Conservation (phyloP, 2,329 filamentous ascomycete genomes). For the Chaetomium olivaceum region DNA sequence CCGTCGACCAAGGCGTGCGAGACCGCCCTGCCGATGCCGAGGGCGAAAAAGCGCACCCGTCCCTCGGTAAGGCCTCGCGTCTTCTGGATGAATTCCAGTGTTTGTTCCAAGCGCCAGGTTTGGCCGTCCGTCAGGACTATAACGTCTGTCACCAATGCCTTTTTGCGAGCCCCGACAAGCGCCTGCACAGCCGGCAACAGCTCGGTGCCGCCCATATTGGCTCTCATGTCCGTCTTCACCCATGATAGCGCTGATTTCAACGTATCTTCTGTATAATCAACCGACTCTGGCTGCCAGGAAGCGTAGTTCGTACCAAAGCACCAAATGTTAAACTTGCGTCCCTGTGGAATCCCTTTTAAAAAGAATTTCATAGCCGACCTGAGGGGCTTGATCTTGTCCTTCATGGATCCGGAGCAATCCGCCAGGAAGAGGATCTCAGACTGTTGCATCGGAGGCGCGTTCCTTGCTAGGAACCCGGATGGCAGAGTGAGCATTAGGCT, state of each 20-base stretch:
- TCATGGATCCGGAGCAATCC: slow-evolving; percentile 43
- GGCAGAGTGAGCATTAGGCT: slow-evolving; percentile 36
- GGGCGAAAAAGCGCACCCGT: slow-evolving; percentile 55
- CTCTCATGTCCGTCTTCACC: slow-evolving; percentile 40
- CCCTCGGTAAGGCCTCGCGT: slow-evolving; percentile 43
- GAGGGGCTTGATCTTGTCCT: slow-evolving; percentile 48
- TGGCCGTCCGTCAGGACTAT: slow-evolving; percentile 59
- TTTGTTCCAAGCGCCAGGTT: slow-evolving; percentile 49
- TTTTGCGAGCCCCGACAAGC: slow-evolving; percentile 41
- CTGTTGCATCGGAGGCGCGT: neutral
- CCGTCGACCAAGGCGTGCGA: slow-evolving; percentile 61
- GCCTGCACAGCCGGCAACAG: slow-evolving; percentile 50
- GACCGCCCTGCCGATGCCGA: slow-evolving; percentile 56
- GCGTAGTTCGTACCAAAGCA: slow-evolving; percentile 49
- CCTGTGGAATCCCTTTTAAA: slow-evolving; percentile 55
- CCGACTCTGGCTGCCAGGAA: slow-evolving; percentile 18
- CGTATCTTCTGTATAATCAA: slow-evolving; percentile 40
- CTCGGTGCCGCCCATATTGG: slow-evolving; percentile 56
- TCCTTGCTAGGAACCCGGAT: slow-evolving; percentile 21
- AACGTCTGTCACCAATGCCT: slow-evolving; percentile 51
- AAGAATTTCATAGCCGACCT: slow-evolving; percentile 56
- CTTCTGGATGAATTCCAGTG: slow-evolving; percentile 51
- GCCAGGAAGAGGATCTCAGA: slow-evolving; percentile 31
- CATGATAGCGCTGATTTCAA: slow-evolving; percentile 43
- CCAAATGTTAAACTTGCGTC: slow-evolving; percentile 45